phyloP scores from a whole-genome alignment of 2,329 filamentous ascomycete species.

The Arthrobotrys entomopaga region DNA sequence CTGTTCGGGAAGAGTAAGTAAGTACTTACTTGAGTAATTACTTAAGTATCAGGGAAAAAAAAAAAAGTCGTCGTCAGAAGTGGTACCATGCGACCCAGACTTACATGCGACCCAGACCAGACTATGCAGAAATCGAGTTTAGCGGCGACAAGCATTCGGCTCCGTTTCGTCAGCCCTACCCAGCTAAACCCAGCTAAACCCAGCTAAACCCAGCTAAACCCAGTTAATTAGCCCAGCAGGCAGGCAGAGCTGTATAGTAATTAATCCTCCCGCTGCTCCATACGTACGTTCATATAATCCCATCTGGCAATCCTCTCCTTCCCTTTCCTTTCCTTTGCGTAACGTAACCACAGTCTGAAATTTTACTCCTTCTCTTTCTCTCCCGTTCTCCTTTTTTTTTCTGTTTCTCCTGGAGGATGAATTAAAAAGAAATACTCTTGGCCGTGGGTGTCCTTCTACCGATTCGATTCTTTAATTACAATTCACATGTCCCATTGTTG shows the following conservation, averaged over 20 bases:
- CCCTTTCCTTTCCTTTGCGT: slow-evolving; percentile 36
- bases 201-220: too few species aligned
- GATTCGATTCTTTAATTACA: too few species aligned
- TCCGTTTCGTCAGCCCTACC: slow-evolving; percentile 56
- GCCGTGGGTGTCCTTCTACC: not conserved
- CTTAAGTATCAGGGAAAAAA: too few species aligned
- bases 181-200: too few species aligned
- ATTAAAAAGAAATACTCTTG: not conserved
- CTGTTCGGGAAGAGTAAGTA: too few species aligned
- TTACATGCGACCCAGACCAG: too few species aligned
- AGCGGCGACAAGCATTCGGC: slow-evolving; percentile 35
- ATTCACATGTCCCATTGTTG: not conserved
- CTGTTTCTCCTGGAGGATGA: not conserved
- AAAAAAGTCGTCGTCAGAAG: too few species aligned
- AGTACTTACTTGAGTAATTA: too few species aligned
- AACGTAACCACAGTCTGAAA: slow-evolving; percentile 33
- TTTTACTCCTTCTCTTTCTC: slow-evolving; percentile 9
- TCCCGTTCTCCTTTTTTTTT: slow-evolving; percentile 11
- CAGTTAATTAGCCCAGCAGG: too few species aligned
- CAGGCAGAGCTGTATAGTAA: too few species aligned
- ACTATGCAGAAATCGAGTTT: slow-evolving; percentile 4
- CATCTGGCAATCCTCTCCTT: slow-evolving; percentile 7
- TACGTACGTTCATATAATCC: too few species aligned
- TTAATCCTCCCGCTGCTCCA: slow-evolving; percentile 47
- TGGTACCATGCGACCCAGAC: too few species aligned